Conservation (phyloP, 169 alveolate genomes). For the Babesia bovis region DNA sequence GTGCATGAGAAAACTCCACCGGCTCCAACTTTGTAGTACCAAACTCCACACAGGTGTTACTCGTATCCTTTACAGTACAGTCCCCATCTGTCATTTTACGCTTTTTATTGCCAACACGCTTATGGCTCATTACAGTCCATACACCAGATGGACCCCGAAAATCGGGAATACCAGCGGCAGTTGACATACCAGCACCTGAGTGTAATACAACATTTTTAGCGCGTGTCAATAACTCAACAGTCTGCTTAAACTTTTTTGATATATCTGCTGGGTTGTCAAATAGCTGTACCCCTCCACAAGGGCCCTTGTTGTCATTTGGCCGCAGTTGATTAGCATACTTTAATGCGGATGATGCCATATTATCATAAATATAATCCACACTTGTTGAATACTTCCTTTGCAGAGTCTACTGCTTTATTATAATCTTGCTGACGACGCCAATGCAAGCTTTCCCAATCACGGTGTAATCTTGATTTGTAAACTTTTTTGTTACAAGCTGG, state of each 20-base stretch:
- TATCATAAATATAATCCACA: conserved; percentile 17
- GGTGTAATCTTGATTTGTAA: conserved; percentile 66
- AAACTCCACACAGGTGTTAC: conserved; percentile 58
- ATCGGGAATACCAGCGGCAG: conserved; percentile 78
- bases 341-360: conserved; percentile 53
- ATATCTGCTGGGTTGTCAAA: conserved; percentile 74
- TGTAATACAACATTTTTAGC: conserved; percentile 73
- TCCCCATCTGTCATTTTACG: conserved; percentile 51
- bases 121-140: conserved; percentile 73
- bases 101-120: conserved; percentile 30
- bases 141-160: conserved; percentile 81
- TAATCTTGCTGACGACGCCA: conserved; percentile 65
- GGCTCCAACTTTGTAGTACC: conserved; percentile 63
- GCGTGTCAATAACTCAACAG: conserved; percentile 51
- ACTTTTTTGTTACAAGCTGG: conserved; percentile 76
- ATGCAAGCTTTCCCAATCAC: conserved; percentile 76
- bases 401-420: conserved; percentile 7
- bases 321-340: conserved; percentile 69
- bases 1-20: conserved; percentile 78
- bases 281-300: conserved; percentile 71
- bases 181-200: conserved; percentile 81
- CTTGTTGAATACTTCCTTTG: conserved; percentile 5
- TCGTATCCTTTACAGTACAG: conserved; percentile 32
- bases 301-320: conserved; percentile 78
- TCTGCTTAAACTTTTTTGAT: conserved; percentile 52